Evolutionary conservation across 176 grass and related monocot genomes (phyloP).

Genomic region (Lolium multiflorum): DNA sequence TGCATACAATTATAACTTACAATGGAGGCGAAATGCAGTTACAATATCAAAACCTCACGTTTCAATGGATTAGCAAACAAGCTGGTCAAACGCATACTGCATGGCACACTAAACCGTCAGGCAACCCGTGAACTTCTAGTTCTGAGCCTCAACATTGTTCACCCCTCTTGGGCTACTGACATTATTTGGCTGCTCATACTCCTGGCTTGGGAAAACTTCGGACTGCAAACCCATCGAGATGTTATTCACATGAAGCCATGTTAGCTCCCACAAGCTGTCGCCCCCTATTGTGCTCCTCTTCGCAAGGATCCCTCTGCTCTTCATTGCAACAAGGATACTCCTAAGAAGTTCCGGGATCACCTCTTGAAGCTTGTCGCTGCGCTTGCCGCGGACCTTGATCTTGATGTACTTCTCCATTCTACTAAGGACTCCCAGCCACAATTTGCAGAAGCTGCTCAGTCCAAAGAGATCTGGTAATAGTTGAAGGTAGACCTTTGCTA

Average conservation of each 20-base stretch:
- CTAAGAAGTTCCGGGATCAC: constrained; percentile 83
- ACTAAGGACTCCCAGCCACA: constrained; percentile 91
- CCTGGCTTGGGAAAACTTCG: constrained; percentile 79
- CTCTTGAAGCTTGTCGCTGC: constrained; percentile 92
- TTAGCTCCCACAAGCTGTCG: constrained; percentile 95
- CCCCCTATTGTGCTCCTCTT: constrained; percentile 92
- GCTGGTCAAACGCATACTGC: constrained; percentile 3
- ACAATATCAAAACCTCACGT: constrained; percentile 59
- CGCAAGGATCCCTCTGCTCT: constrained; percentile 85
- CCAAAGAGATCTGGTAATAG: constrained; percentile 69
- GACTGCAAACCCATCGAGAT: constrained; percentile 73
- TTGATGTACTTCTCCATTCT: constrained; percentile 98
- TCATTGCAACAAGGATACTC: constrained; percentile 79
- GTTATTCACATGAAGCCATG: constrained; percentile 92
- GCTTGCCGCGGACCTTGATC: constrained; percentile 83
- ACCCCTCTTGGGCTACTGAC: constrained; percentile 39
- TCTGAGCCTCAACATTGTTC: constrained; percentile 28
- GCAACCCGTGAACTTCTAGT: constrained; percentile 7
- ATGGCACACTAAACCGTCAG: not conserved
- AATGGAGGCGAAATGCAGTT: constrained; percentile 25
- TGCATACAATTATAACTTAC: constrained; percentile 38
- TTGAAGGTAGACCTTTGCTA: constrained; percentile 79
- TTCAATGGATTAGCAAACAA: constrained; percentile 41
- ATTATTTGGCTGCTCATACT: constrained; percentile 58
- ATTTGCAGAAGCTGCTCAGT: constrained; percentile 90